phyloP scores from a whole-genome alignment of 2,329 filamentous ascomycete genomes.

The Verticillium albo-atrum region DNA sequence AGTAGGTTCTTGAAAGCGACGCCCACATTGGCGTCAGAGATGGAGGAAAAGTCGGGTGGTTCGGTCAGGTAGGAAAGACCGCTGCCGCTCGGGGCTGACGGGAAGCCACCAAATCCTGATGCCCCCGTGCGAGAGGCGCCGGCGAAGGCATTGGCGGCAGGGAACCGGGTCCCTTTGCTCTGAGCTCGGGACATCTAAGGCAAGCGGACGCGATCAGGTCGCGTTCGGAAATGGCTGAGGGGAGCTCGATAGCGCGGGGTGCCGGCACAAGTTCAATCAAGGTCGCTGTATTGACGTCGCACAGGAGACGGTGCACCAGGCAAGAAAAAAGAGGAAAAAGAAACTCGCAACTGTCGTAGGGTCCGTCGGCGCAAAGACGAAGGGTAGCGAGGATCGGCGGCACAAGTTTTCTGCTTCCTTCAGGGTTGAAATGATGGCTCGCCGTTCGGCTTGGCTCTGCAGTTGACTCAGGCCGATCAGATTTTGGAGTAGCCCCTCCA shows the following conservation, averaged over 20 bases:
- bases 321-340: background rate
- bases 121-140: background rate
- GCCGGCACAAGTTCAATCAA: background rate
- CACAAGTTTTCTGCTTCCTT: background rate
- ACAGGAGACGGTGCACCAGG: background rate
- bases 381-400: too few relatives aligned
- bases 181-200: conserved; percentile 10
- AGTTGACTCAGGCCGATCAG: conserved; percentile 4
- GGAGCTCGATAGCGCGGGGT: background rate
- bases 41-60: conserved; percentile 71
- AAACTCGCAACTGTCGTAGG: background rate
- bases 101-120: conserved; percentile 35
- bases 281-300: background rate
- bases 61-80: conserved; percentile 82
- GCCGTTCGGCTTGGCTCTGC: background rate
- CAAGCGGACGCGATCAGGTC: background rate
- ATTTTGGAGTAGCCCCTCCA: conserved; percentile 1
- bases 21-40: conserved; percentile 76
- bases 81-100: conserved; percentile 34
- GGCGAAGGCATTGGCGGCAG: conserved; percentile 9
- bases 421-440: background rate
- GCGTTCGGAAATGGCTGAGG: background rate
- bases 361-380: background rate
- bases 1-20: conserved; percentile 89
- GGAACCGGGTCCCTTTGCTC: conserved; percentile 8